Percentiles rank a stretch among this genome's conserved stretches.
Evolutionary conservation across 169 alveolate genomes (phyloP).

Genomic region (Plasmodium fragile): DNA sequence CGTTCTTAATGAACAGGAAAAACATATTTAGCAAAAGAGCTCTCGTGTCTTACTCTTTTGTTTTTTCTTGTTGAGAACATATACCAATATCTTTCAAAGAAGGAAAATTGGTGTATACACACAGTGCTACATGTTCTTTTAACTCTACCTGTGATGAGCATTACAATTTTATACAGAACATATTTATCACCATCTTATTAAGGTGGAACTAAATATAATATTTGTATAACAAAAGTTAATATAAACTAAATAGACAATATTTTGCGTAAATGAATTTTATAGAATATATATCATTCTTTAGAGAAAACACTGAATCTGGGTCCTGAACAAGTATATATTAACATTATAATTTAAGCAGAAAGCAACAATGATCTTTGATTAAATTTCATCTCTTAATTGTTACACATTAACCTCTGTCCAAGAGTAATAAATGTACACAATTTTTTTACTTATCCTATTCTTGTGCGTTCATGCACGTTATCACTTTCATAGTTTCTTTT

Average conservation of each 20-base stretch:
- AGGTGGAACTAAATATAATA: not conserved
- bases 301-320: not conserved
- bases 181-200: not conserved
- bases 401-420: not conserved
- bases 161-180: not conserved
- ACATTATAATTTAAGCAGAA: not conserved
- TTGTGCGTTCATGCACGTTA: not conserved
- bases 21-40: not conserved
- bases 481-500: not conserved
- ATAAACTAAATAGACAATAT: not conserved
- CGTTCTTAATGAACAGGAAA: not conserved
- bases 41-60: not conserved
- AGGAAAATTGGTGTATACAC: not conserved
- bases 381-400: not conserved
- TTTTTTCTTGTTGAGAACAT: not conserved
- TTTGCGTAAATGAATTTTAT: not conserved
- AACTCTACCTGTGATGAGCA: not conserved
- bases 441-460: not conserved
- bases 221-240: not conserved
- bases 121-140: not conserved
- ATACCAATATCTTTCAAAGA: not conserved
- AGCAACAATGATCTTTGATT: not conserved
- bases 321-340: not conserved
- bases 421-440: not conserved
- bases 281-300: not conserved